A percentile compares a stretch with the other conserved stretches of the same genome.
phyloP scores from a whole-genome alignment of 73 alveolate species.

The Paramecium tetraurelia region DNA sequence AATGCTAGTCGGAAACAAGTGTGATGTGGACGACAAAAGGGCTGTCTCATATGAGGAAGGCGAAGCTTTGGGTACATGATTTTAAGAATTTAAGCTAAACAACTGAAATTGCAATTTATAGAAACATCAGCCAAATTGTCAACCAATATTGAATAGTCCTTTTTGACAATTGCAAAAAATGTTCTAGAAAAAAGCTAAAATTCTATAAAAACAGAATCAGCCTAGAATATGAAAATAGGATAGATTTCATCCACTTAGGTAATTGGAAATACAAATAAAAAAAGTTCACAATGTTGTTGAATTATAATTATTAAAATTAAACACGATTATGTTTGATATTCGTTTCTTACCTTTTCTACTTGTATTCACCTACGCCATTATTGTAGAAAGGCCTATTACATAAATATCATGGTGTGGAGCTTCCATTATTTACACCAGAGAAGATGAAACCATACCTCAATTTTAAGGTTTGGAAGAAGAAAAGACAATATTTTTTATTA shows the following conservation, averaged over 20 bases:
- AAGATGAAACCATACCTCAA: slow-evolving; percentile 37
- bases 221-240: neutral
- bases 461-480: neutral
- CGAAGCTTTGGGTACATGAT: slow-evolving; percentile 49
- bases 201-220: neutral
- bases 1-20: slow-evolving; percentile 88
- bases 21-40: slow-evolving; percentile 83
- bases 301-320: neutral
- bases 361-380: neutral
- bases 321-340: neutral
- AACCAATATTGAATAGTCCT: slow-evolving; percentile 55
- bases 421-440: slow-evolving; percentile 12
- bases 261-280: neutral
- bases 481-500: neutral
- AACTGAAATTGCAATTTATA: slow-evolving; percentile 49
- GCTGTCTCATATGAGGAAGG: slow-evolving; percentile 85
- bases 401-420: slow-evolving; percentile 49
- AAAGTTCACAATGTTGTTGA: slow-evolving; percentile 16
- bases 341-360: slow-evolving; percentile 8
- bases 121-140: slow-evolving; percentile 62
- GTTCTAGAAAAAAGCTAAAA: slow-evolving; percentile 43
- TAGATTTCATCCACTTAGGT: neutral
- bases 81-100: neutral
- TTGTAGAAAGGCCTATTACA: slow-evolving; percentile 17
- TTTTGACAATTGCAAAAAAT: slow-evolving; percentile 55